Conservation (phyloP, 805 yeast genomes). For the Zygotorulaspora danielsina region DNA sequence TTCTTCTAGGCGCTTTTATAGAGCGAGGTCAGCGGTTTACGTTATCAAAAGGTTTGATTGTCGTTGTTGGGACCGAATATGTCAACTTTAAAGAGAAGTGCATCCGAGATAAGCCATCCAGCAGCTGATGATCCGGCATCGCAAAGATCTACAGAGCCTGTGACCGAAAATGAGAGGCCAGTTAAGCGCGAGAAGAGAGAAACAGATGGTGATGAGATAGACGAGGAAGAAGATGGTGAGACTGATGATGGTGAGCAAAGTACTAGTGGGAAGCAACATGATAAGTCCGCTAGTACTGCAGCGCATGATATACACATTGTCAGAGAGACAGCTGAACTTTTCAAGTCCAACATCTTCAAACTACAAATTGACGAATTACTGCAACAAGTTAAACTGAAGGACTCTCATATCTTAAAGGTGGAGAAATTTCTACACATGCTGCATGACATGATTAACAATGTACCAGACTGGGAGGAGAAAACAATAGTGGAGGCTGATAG, state of each 20-base stretch:
- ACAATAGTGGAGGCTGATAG: conserved; percentile 57
- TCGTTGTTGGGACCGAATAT: conserved; percentile 2
- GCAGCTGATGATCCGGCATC: conserved; percentile 4
- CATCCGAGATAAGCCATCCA: conserved; percentile 19
- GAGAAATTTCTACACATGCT: conserved; percentile 74
- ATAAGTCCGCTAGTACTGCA: conserved; percentile 15
- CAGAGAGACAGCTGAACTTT: conserved; percentile 88
- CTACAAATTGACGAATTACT: conserved; percentile 89
- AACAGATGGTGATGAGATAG: conserved; percentile 12
- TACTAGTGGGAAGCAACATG: conserved; percentile 3
- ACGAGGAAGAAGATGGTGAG: conserved; percentile 18
- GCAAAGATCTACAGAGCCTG: conserved; percentile 22
- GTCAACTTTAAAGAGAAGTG: conserved; percentile 23
- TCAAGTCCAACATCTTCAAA: conserved; percentile 93
- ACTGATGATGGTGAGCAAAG: conserved; percentile 12
- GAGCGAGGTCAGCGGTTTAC: neutral
- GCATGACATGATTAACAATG: conserved; percentile 59
- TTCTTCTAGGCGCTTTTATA: neutral
- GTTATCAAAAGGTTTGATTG: too few species aligned
- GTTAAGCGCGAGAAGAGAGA: conserved; percentile 1
- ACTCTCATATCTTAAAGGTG: conserved; percentile 56
- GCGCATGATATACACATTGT: conserved; percentile 89
- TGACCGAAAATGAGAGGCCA: conserved; percentile 25
- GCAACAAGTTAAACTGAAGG: conserved; percentile 73
- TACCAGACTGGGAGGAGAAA: conserved; percentile 53